phyloP scores from a whole-genome alignment of 2,329 filamentous ascomycete species.

The Polychaeton citri region DNA sequence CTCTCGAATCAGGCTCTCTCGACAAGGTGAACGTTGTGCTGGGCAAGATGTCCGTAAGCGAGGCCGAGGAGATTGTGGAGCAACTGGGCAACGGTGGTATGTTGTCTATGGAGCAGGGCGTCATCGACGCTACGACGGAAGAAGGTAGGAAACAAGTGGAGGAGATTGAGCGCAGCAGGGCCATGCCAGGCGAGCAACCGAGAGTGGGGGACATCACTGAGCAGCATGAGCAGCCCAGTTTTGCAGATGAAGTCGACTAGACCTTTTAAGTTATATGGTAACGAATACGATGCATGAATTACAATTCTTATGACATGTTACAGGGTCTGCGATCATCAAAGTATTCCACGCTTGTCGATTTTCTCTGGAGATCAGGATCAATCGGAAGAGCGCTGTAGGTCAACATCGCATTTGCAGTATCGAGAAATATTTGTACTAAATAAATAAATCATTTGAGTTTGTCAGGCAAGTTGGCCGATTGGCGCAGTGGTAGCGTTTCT shows the following conservation, averaged over 20 bases:
- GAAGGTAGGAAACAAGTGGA: constrained; percentile 23
- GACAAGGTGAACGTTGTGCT: constrained; percentile 82
- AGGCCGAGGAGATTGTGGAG: constrained; percentile 74
- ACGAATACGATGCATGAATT: no score
- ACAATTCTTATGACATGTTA: no score
- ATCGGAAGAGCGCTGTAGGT: no score
- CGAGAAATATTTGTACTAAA: no score
- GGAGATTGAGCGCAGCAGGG: constrained; percentile 17
- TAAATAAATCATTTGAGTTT: no score
- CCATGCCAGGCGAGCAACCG: background rate
- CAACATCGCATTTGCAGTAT: no score
- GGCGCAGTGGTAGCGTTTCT: constrained; percentile 1
- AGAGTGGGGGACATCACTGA: background rate
- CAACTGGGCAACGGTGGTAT: constrained; percentile 74
- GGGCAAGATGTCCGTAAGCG: constrained; percentile 75
- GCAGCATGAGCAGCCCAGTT: background rate
- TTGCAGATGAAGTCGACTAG: background rate
- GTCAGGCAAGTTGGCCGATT: background rate
- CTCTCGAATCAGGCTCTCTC: constrained; percentile 75
- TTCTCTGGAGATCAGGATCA: no score
- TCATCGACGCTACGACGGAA: constrained; percentile 67
- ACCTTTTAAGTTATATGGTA: no score
- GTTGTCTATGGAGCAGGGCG: constrained; percentile 78
- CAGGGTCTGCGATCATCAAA: no score
- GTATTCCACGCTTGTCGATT: no score